Percentiles rank a stretch among this genome's conserved stretches.
These are phyloP conservation scores for Apodospora peruviana DNA, from an alignment of 495 filamentous ascomycete species.

Conservation along the genomic window DNA sequence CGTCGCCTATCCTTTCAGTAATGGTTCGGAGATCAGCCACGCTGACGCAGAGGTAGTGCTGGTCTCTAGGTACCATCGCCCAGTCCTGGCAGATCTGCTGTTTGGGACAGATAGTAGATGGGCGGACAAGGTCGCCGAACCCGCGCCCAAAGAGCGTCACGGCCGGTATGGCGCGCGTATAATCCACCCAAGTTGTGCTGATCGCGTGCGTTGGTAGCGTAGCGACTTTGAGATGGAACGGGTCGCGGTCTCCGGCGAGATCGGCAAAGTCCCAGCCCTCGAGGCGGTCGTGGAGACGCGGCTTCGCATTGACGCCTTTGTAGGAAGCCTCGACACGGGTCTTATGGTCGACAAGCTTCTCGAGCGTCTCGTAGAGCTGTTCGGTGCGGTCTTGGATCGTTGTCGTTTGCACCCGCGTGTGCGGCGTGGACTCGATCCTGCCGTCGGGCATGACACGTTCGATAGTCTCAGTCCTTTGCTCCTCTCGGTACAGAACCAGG, in stretches of 20 bases:
- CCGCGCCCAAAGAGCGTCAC: constrained; percentile 27
- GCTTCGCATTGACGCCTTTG: not conserved
- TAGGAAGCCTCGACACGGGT: not conserved
- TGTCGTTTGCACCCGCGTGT: not conserved
- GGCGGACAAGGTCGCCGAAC: constrained; percentile 27
- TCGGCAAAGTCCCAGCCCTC: constrained; percentile 5
- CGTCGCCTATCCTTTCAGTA: too few species aligned
- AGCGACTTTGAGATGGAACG: not conserved
- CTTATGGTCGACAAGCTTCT: constrained; percentile 27
- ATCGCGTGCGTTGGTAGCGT: not conserved
- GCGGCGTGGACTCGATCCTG: too few species aligned
- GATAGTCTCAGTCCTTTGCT: not conserved
- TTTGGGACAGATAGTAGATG: not conserved
- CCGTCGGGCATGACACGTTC: too few species aligned
- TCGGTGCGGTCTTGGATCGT: constrained; percentile 12
- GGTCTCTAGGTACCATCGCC: not conserved
- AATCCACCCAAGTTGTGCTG: constrained; percentile 27
- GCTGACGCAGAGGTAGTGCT: too few species aligned
- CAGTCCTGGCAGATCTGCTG: not conserved
- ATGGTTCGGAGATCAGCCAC: too few species aligned
- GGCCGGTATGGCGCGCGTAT: constrained; percentile 17
- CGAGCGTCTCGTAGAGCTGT: constrained; percentile 17
- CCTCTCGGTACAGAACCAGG: not conserved
- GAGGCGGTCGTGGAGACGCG: not conserved
- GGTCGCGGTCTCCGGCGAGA: not conserved